These are phyloP conservation scores for Malassezia globosa DNA, from an alignment of 1,284 basidiomycete genomes.

Conservation along the genomic window DNA sequence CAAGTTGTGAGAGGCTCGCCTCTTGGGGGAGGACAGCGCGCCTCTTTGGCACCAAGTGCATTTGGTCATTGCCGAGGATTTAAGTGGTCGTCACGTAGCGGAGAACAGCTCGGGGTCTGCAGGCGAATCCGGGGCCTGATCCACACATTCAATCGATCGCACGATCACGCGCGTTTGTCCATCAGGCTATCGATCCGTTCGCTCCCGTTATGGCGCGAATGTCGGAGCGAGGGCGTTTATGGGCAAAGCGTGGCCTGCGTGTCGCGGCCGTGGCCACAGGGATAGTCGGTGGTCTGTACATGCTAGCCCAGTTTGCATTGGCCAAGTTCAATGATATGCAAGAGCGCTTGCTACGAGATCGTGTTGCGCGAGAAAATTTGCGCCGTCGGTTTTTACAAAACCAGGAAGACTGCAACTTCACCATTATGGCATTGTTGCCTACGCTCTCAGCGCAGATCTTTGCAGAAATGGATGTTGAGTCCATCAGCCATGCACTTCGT, in stretches of 20 bases:
- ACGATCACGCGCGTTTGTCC: too few species aligned
- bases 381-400: constrained; percentile 67
- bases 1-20: too few species aligned
- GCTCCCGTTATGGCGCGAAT: constrained; percentile 3
- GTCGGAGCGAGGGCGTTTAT: constrained; percentile 1
- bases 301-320: constrained; percentile 58
- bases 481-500: constrained; percentile 60
- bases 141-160: too few species aligned
- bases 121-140: too few species aligned
- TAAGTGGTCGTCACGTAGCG: too few species aligned
- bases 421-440: constrained; percentile 66
- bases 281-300: constrained; percentile 58
- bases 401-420: constrained; percentile 70
- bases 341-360: constrained; percentile 57
- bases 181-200: not conserved
- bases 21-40: too few species aligned
- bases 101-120: too few species aligned
- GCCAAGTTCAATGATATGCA: constrained; percentile 63
- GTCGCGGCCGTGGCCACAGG: constrained; percentile 48
- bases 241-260: constrained; percentile 20
- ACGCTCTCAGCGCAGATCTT: constrained; percentile 64
- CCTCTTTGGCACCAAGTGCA: too few species aligned
- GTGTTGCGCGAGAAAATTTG: constrained; percentile 61
- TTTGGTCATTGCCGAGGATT: too few species aligned
- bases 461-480: constrained; percentile 69